phyloP scores from a whole-genome alignment of 202 grass and related monocot genomes.

The Musa balbisiana region DNA sequence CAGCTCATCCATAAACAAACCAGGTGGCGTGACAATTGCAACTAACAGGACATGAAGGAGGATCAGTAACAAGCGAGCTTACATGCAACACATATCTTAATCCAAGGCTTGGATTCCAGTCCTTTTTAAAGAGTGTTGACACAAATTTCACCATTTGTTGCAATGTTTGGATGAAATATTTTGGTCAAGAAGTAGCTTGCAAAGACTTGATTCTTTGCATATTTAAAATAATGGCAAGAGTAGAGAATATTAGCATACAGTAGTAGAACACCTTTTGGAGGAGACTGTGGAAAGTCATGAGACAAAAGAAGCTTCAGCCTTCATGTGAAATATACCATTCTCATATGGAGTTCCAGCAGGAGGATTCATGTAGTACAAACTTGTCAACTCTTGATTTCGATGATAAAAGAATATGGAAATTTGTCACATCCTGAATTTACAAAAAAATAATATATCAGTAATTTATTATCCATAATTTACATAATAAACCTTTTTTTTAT shows the following conservation, averaged over 20 bases:
- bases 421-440: too few relatives aligned
- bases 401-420: not conserved
- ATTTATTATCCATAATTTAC: too few relatives aligned
- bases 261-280: constrained; percentile 51
- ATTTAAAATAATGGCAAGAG: too few relatives aligned
- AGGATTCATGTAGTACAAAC: not conserved
- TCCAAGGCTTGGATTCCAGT: constrained; percentile 84
- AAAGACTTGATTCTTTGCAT: not conserved
- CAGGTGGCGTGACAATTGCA: not conserved
- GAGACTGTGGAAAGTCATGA: constrained; percentile 66
- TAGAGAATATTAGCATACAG: not conserved
- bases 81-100: constrained; percentile 79
- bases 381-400: not conserved
- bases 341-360: constrained; percentile 89
- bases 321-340: too few relatives aligned
- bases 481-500: too few relatives aligned
- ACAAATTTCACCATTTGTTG: constrained; percentile 84
- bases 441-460: too few relatives aligned
- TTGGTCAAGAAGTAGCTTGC: constrained; percentile 82
- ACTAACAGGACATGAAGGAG: not conserved
- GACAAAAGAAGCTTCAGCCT: constrained; percentile 47
- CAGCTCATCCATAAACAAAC: too few relatives aligned
- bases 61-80: constrained; percentile 13
- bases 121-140: constrained; percentile 81
- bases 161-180: constrained; percentile 96